Percentiles rank a stretch among this genome's conserved stretches.
phyloP scores from a whole-genome alignment of 192 early-diverging fungal genomes.

The Globomyces pollinis-pini region DNA sequence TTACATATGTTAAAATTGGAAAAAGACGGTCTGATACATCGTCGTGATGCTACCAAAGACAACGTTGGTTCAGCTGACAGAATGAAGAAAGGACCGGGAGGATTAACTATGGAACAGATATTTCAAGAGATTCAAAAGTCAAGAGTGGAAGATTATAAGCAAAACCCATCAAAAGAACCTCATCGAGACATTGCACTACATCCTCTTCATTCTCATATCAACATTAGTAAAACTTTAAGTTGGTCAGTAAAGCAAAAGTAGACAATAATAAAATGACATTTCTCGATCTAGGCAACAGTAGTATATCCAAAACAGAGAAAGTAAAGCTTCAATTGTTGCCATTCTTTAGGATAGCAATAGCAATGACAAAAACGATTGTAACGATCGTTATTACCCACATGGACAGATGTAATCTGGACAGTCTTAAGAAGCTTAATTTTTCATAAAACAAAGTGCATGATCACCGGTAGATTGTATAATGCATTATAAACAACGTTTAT shows the following conservation, averaged over 20 bases:
- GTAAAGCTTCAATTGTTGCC: no score
- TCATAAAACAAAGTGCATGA: no score
- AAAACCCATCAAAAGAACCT: not conserved
- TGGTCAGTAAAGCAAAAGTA: not conserved
- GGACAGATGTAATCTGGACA: no score
- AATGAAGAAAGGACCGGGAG: slow-evolving; percentile 6
- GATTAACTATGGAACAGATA: not conserved
- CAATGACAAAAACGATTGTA: no score
- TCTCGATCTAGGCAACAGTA: no score
- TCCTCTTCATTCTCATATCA: not conserved
- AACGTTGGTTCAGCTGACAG: not conserved
- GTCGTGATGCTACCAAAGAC: not conserved
- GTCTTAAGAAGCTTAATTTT: no score
- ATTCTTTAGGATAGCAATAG: no score
- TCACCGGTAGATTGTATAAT: no score
- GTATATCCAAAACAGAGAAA: no score
- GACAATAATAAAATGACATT: not conserved
- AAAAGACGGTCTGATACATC: not conserved
- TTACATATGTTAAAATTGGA: not conserved
- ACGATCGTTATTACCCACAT: no score
- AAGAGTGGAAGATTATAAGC: not conserved
- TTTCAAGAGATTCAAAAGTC: slow-evolving; percentile 4
- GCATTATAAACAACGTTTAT: no score
- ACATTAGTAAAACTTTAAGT: not conserved
- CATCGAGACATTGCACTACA: not conserved